Percentiles rank a stretch among this genome's conserved stretches.
Evolutionary conservation across 345 rosid genomes (phyloP).

Genomic region (Cardamine chenopodiifolia): DNA sequence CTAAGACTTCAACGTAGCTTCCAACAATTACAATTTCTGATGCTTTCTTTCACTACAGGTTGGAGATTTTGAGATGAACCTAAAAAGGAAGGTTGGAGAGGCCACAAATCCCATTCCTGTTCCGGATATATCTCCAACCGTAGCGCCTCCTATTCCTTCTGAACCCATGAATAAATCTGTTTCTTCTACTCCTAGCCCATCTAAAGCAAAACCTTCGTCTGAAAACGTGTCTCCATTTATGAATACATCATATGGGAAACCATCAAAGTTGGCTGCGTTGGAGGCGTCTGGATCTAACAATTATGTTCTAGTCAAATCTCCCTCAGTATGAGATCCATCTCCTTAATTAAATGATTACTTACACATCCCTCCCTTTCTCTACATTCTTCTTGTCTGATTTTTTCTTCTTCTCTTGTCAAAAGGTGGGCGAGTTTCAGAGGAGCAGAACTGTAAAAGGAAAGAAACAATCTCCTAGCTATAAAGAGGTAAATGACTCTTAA

Average conservation of each 20-base stretch:
- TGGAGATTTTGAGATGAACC: slow-evolving; percentile 91
- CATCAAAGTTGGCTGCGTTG: slow-evolving; percentile 74
- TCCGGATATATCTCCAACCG: slow-evolving; percentile 61
- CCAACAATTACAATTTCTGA: background rate
- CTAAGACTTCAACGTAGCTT: background rate
- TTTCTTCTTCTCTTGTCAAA: slow-evolving; percentile 28
- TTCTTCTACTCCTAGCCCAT: slow-evolving; percentile 48
- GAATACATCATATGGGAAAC: slow-evolving; percentile 62
- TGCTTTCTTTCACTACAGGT: slow-evolving; percentile 51
- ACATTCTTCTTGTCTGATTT: slow-evolving; percentile 9
- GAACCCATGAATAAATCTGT: slow-evolving; percentile 67
- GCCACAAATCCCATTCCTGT: slow-evolving; percentile 47
- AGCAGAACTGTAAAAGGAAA: slow-evolving; percentile 77
- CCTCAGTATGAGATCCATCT: slow-evolving; percentile 55
- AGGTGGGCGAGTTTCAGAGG: slow-evolving; percentile 85
- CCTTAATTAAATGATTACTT: background rate
- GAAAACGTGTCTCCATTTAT: slow-evolving; percentile 64
- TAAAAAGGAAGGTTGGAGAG: slow-evolving; percentile 68
- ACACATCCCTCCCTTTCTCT: background rate
- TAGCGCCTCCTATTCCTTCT: slow-evolving; percentile 83
- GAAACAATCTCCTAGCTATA: slow-evolving; percentile 67
- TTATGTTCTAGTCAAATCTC: slow-evolving; percentile 73
- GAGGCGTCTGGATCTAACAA: slow-evolving; percentile 78
- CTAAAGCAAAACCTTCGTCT: slow-evolving; percentile 56
- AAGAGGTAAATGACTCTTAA: slow-evolving; percentile 57